Percentiles rank a stretch among this genome's conserved stretches.
Conservation (phyloP, 140 eudicot species). For the Oenanthe javanica region DNA sequence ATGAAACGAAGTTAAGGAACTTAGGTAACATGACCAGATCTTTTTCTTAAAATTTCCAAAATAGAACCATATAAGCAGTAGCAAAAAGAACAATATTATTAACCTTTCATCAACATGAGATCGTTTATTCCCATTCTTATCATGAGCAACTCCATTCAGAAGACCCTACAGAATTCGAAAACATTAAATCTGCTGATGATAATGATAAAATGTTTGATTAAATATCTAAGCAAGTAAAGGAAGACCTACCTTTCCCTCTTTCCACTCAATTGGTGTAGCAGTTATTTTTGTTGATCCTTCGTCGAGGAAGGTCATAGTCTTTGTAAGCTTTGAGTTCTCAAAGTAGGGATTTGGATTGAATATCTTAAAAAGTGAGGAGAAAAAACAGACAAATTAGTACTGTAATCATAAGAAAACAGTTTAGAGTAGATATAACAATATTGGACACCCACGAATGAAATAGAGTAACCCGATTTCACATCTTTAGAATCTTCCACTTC, state of each 20-base stretch:
- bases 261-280: slow-evolving; percentile 86
- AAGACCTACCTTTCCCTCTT: slow-evolving; percentile 72
- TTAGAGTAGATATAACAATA: neutral
- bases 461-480: slow-evolving; percentile 83
- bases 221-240: neutral
- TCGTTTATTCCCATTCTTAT: slow-evolving; percentile 82
- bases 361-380: slow-evolving; percentile 30
- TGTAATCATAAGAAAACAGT: neutral
- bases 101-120: slow-evolving; percentile 72
- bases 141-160: slow-evolving; percentile 57
- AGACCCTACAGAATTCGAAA: slow-evolving; percentile 40
- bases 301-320: slow-evolving; percentile 81
- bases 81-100: neutral
- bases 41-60: neutral
- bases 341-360: slow-evolving; percentile 76
- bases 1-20: neutral
- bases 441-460: slow-evolving; percentile 63
- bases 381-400: neutral
- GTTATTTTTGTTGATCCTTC: slow-evolving; percentile 76
- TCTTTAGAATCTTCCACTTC: slow-evolving; percentile 92
- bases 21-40: neutral
- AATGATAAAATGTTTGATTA: neutral
- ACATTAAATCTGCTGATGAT: neutral
- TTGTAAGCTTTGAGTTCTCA: slow-evolving; percentile 76
- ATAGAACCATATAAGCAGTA: neutral